Conservation (phyloP, 768 basidiomycete species). For the Daedaleopsis sinensis region DNA sequence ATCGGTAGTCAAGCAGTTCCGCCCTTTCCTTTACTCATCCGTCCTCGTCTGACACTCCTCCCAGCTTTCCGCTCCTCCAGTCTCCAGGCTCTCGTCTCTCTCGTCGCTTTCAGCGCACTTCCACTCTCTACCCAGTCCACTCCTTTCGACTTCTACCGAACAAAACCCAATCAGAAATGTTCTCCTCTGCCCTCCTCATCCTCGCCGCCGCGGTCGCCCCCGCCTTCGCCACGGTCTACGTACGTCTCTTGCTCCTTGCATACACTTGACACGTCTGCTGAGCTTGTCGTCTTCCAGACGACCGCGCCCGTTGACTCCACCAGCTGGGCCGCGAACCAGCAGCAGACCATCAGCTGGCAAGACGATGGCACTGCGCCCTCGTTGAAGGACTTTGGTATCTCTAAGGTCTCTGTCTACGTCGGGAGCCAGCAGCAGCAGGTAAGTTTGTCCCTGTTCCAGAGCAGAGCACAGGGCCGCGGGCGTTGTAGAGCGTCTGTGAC, state of each 20-base stretch:
- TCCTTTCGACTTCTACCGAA: conserved; percentile 27
- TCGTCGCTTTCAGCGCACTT: conserved; percentile 26
- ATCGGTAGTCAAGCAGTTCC: conserved; percentile 17
- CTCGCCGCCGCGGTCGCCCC: conserved; percentile 52
- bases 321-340: conserved; percentile 52
- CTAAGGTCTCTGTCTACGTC: conserved; percentile 59
- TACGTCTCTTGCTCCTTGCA: conserved; percentile 36
- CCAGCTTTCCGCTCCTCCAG: conserved; percentile 9
- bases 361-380: conserved; percentile 53
- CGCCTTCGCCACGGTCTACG: conserved; percentile 59
- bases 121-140: conserved; percentile 43
- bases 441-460: neutral
- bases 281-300: conserved; percentile 41
- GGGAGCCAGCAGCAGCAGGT: conserved; percentile 70
- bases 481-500: neutral
- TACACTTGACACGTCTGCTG: neutral
- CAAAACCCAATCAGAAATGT: conserved; percentile 44
- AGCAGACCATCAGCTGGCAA: conserved; percentile 57
- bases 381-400: conserved; percentile 53
- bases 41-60: neutral
- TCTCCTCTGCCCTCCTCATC: conserved; percentile 50
- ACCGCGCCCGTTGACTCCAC: conserved; percentile 56
- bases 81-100: conserved; percentile 15
- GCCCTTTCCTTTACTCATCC: neutral
- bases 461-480: neutral